A percentile compares a stretch with the other conserved stretches of the same genome.
Evolutionary conservation across 164 flowering plant genomes (phyloP).

Genomic region (Vitis rupestris): DNA sequence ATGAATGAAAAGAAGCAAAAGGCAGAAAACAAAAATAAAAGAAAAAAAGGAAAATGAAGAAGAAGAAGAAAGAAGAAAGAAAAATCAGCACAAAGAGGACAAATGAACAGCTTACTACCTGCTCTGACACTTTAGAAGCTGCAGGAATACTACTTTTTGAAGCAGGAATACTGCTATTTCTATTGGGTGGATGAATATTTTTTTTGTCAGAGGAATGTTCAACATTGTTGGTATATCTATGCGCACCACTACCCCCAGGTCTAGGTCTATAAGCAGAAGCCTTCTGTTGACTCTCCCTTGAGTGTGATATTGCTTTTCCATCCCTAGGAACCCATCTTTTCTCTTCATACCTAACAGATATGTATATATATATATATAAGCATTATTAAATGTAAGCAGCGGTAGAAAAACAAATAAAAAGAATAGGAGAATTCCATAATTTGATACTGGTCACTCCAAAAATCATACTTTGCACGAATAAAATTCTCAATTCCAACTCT

Average conservation of each 20-base stretch:
- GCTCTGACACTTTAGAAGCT: slow-evolving; percentile 15
- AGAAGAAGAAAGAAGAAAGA: not conserved
- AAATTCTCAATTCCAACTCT: slow-evolving; percentile 66
- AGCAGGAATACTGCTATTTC: slow-evolving; percentile 8
- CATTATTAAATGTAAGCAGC: not conserved
- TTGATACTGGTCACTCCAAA: not conserved
- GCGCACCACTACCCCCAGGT: slow-evolving; percentile 14
- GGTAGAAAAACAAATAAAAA: not conserved
- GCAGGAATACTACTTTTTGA: not conserved
- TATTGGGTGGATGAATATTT: slow-evolving; percentile 5
- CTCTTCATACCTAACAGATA: slow-evolving; percentile 44
- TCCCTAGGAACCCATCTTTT: slow-evolving; percentile 52
- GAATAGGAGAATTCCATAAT: slow-evolving; percentile 1
- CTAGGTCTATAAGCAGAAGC: slow-evolving; percentile 7
- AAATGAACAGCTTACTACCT: slow-evolving; percentile 16
- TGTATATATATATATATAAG: not conserved
- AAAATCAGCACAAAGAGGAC: not conserved
- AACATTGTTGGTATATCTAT: slow-evolving; percentile 4
- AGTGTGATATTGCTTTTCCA: slow-evolving; percentile 23
- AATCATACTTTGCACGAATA: slow-evolving; percentile 62
- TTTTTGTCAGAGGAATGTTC: slow-evolving; percentile 13
- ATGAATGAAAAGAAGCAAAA: no score
- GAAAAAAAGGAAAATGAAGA: not conserved
- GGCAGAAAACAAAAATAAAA: no score
- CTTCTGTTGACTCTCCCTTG: slow-evolving; percentile 20